Evolutionary conservation across 768 basidiomycete genomes (phyloP), one percentile per base, ranked within the genome.

Genomic region (Mycena galericulata): DNA sequence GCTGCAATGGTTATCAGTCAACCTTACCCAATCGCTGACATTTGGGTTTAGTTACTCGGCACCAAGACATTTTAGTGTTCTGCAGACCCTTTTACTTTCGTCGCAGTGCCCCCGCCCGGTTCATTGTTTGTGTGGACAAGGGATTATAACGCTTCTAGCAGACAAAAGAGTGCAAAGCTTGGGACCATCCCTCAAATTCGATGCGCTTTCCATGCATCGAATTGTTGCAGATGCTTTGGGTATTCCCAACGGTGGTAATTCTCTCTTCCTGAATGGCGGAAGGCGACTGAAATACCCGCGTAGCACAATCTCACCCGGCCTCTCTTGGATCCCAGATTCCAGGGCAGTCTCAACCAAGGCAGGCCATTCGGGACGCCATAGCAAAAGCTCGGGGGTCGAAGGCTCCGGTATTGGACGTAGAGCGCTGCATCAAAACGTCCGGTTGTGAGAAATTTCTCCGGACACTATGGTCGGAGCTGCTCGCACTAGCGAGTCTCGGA

Each of bases 401-500:
- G 67, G 86, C 87, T 0, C 88, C 91, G 15, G 83, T 79, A 46
- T 81, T 95, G 58, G 90, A 94, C 72, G 82, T 94, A 40, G 84
- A 88, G 53, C 85, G 88, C 29, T 92, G 90, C 71, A 82, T 93
- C n/a, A 85, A 85, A 46, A 78, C 87, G 63, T 80, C 82, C 1
- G 79, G 88, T 5, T 88, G 91, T 4, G 84, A 86, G 10, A 84
- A 86, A 65, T 93, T 95, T 73, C 83, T 95, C 38, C 77, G 84
- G 27, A 73, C 87, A 1, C 80, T 94, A n/a, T 95, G 93, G 93
- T 80, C 81, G 17, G 91, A 93, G 74, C 78, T 93, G 34, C 77
- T 82, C 32, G 75, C 80, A 26, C 81, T 87, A 3, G 87, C 89
- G 22, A 86, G 79, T 68, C 81, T 87, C 10, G 88, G 89, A 34